phyloP scores from a whole-genome alignment of 257 asterid genomes.

The Phtheirospermum japonicum region DNA sequence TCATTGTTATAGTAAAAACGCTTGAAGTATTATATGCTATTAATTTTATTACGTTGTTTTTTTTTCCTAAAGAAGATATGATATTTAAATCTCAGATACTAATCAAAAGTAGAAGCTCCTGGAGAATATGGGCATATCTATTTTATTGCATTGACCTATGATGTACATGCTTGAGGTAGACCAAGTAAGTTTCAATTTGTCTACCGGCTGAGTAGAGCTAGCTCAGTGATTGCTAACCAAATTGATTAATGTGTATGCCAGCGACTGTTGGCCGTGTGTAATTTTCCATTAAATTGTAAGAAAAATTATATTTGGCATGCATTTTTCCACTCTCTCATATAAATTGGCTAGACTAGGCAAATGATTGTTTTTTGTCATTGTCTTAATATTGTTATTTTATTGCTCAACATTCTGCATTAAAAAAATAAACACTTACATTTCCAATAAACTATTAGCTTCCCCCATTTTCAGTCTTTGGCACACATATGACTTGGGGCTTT shows the following conservation, averaged over 20 bases:
- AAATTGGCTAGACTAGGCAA: conserved; percentile 9
- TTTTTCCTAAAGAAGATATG: not conserved
- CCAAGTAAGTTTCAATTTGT: conserved; percentile 5
- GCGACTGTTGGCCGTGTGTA: conserved; percentile 17
- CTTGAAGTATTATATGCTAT: not conserved
- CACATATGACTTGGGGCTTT: conserved; percentile 15
- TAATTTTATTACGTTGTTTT: not conserved
- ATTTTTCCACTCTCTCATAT: conserved; percentile 18
- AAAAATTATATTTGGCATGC: not conserved
- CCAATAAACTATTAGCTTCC: not conserved
- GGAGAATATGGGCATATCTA: conserved; percentile 10
- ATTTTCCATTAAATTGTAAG: not conserved
- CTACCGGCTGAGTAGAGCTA: conserved; percentile 10
- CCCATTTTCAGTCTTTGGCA: conserved; percentile 20
- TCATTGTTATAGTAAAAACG: not conserved
- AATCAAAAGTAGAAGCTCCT: conserved; percentile 6
- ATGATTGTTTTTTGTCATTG: conserved; percentile 9
- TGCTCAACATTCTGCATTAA: conserved; percentile 12
- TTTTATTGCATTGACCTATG: not conserved
- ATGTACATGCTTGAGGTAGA: conserved; percentile 19
- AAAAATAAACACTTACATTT: conserved; percentile 16
- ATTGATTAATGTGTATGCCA: not conserved
- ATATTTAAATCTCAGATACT: not conserved
- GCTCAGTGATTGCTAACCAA: conserved; percentile 11
- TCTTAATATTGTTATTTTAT: conserved; percentile 5